Evolutionary conservation across 129 eudicot species (phyloP).

Genomic region (Flaveria trinervia): DNA sequence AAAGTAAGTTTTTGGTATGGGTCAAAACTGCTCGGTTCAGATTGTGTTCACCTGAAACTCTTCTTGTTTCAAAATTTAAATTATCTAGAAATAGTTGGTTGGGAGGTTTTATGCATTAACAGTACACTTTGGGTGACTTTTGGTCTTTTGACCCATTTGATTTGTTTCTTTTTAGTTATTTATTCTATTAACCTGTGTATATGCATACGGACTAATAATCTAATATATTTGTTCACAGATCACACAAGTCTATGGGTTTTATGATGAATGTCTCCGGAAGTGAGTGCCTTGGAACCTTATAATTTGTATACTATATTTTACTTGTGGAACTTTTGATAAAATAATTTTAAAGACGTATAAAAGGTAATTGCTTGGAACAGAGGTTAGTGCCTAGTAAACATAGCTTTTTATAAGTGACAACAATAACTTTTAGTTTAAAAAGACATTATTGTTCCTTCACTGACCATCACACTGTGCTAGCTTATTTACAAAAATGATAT

Average conservation of each 20-base stretch:
- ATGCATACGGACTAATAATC: not conserved
- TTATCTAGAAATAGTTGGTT: not conserved
- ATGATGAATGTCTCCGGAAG: slow-evolving; percentile 89
- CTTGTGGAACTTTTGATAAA: not conserved
- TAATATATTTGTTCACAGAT: slow-evolving; percentile 50
- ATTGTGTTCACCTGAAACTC: not conserved
- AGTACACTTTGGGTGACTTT: not conserved
- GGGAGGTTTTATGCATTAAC: not conserved
- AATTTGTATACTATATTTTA: not conserved
- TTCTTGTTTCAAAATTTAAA: not conserved
- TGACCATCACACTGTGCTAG: not conserved
- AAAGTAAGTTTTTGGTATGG: not conserved
- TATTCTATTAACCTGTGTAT: not conserved
- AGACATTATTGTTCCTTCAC: not conserved
- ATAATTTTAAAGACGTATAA: not conserved
- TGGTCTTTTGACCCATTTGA: not conserved
- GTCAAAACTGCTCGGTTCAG: not conserved
- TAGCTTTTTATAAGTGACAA: not conserved
- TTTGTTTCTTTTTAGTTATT: not conserved
- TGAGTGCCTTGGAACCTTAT: slow-evolving; percentile 44
- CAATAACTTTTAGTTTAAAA: not conserved
- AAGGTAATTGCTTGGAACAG: slow-evolving; percentile 4
- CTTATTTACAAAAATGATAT: not conserved
- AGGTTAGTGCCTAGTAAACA: not conserved
- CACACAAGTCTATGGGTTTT: slow-evolving; percentile 85